Evolutionary conservation across 129 eudicot species (phyloP), one percentile per base, ranked within the genome.

Genomic region (Oenanthe sinensis): DNA sequence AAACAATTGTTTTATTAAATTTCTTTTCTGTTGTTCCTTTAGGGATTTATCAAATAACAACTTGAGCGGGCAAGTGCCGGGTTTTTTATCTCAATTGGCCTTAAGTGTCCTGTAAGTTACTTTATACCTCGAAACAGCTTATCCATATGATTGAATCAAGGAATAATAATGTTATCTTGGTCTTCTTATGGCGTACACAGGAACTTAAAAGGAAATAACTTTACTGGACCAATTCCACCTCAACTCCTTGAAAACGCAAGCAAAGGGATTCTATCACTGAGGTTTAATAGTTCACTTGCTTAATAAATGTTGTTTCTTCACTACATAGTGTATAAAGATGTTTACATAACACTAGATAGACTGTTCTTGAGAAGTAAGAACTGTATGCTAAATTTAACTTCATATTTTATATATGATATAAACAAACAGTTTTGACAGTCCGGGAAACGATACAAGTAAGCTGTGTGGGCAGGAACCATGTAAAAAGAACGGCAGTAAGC

Each of bases 1-100:
- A 33, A 5, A 39, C 20, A 69, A 69, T 69, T 17, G 9, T 33
- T 28, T 15, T 42, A 4, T 47, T 75, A 30, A 30, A 15, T 68
- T 49, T 49, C 3, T 78, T 40, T 70, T 54, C 30, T 3, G 20
- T 73, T 50, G 9, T 26, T 47, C 52, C 79, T 80, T 81, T 83
- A 90, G 95, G 88, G 90, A 90, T 78, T 67, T 87, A 75, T 87
- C 94, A 62, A 89, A n/a, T n/a, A n/a, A n/a, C n/a, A n/a, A n/a
- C n/a, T n/a, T n/a, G n/a, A n/a, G n/a, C n/a, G n/a, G n/a, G n/a
- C n/a, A n/a, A n/a, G n/a, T n/a, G n/a, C n/a, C n/a, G n/a, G n/a
- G n/a, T n/a, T n/a, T n/a, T n/a, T n/a, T n/a, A n/a, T n/a, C n/a
- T n/a, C n/a, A n/a, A n/a, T n/a, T n/a, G n/a, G n/a, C n/a, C n/a